Evolutionary conservation across 2,329 filamentous ascomycete genomes (phyloP).

Genomic region (Rutstroemia sp.): DNA sequence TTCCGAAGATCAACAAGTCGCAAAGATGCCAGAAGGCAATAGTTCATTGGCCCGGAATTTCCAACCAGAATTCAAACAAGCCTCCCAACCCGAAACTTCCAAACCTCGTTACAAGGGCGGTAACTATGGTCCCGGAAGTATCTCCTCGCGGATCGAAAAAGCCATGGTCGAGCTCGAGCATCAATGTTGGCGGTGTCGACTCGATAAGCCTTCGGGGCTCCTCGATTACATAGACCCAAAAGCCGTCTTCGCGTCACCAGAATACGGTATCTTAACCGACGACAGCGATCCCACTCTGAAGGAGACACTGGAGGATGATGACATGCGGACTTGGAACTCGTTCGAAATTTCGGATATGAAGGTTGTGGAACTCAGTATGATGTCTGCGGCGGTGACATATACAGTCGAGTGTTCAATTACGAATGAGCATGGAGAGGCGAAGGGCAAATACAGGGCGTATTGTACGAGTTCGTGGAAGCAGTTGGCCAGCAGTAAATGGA

Average conservation of each 20-base stretch:
- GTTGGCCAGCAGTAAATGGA: slow-evolving; percentile 5
- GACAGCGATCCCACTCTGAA: slow-evolving; percentile 4
- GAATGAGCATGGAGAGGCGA: not conserved
- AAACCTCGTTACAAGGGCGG: slow-evolving; percentile 7
- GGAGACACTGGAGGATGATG: slow-evolving; percentile 6
- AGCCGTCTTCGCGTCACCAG: slow-evolving; percentile 7
- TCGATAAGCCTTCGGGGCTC: slow-evolving; percentile 3
- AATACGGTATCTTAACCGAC: slow-evolving; percentile 5
- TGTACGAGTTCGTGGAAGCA: slow-evolving; percentile 9
- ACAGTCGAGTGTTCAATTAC: slow-evolving; percentile 2
- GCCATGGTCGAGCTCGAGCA: slow-evolving; percentile 5
- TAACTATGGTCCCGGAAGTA: slow-evolving; percentile 7
- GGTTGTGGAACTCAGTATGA: slow-evolving; percentile 7
- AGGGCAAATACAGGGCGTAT: slow-evolving; percentile 3
- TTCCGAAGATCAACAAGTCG: slow-evolving; percentile 1
- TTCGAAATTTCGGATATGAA: slow-evolving; percentile 8
- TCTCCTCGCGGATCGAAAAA: slow-evolving; percentile 6
- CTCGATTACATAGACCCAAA: slow-evolving; percentile 9
- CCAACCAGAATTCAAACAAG: not conserved
- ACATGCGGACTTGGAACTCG: slow-evolving; percentile 5
- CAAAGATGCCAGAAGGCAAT: not conserved
- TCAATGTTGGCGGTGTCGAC: slow-evolving; percentile 8
- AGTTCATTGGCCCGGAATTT: slow-evolving; percentile 2
- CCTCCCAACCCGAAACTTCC: slow-evolving; percentile 1
- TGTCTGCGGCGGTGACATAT: slow-evolving; percentile 1